phyloP scores from a whole-genome alignment of 2,329 filamentous ascomycete species.

The Colletotrichum costaricense region DNA sequence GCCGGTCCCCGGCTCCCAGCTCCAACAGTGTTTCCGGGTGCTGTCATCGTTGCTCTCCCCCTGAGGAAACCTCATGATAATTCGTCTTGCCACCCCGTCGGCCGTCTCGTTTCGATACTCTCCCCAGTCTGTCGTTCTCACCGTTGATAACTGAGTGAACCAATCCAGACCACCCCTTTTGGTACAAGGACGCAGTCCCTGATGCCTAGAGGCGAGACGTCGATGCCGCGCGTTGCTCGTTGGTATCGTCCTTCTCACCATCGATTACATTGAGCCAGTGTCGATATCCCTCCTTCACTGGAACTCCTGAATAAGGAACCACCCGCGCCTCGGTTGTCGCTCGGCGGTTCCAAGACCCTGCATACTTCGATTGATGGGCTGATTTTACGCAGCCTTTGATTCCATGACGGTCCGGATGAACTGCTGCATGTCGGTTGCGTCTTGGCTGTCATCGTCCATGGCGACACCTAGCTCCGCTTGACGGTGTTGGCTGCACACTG shows the following conservation, averaged over 20 bases:
- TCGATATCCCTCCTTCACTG: background rate
- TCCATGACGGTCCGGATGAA: slow-evolving; percentile 73
- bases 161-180: background rate
- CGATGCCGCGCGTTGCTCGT: background rate
- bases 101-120: slow-evolving; percentile 12
- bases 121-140: slow-evolving; percentile 5
- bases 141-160: background rate
- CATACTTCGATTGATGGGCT: slow-evolving; percentile 4
- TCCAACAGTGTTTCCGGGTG: background rate
- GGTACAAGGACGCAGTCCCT: background rate
- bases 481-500: slow-evolving; percentile 67
- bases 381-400: slow-evolving; percentile 56
- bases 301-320: background rate
- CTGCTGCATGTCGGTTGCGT: slow-evolving; percentile 63
- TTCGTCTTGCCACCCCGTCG: background rate
- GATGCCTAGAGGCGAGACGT: background rate
- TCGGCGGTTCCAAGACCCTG: slow-evolving; percentile 14
- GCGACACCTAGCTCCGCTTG: slow-evolving; percentile 53
- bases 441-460: slow-evolving; percentile 57
- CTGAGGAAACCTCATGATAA: background rate
- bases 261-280: background rate
- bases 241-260: background rate
- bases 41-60: background rate
- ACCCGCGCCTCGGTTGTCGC: background rate
- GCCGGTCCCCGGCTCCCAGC: background rate